Evolutionary conservation across 768 basidiomycete genomes (phyloP).

Genomic region (Psilocybe cubensis): DNA sequence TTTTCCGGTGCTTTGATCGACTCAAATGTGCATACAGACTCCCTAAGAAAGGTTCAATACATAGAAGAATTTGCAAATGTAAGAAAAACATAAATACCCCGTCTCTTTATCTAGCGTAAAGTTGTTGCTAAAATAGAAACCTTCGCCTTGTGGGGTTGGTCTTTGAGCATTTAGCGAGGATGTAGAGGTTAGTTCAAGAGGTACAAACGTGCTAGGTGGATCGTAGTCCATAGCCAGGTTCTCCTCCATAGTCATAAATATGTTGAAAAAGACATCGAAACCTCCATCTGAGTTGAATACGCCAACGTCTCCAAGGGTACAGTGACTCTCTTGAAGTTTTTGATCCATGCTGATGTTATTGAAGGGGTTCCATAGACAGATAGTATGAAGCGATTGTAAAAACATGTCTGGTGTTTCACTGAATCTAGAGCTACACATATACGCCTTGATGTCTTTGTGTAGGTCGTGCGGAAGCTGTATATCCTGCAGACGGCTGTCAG

Average conservation of each 20-base stretch:
- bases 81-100: not conserved
- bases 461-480: no score
- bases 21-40: not conserved
- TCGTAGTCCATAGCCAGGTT: not conserved
- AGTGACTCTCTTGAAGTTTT: not conserved
- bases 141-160: not conserved
- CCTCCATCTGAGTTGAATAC: slow-evolving; percentile 6
- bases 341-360: not conserved
- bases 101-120: not conserved
- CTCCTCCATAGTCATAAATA: slow-evolving; percentile 8
- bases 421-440: no score
- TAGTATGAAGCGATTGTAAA: not conserved
- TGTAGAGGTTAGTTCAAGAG: no score
- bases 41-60: not conserved
- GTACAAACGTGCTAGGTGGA: slow-evolving; percentile 2
- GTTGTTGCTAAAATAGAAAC: not conserved
- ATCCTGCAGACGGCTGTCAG: no score
- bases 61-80: not conserved
- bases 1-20: not conserved
- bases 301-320: slow-evolving; percentile 12
- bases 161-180: not conserved
- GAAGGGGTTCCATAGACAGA: slow-evolving; percentile 9
- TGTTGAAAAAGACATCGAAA: slow-evolving; percentile 14
- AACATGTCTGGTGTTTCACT: no score
- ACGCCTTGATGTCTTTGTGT: no score